These are phyloP conservation scores for Talaromyces verruculosus DNA, from an alignment of 2,329 filamentous ascomycete species.

Conservation along the genomic window DNA sequence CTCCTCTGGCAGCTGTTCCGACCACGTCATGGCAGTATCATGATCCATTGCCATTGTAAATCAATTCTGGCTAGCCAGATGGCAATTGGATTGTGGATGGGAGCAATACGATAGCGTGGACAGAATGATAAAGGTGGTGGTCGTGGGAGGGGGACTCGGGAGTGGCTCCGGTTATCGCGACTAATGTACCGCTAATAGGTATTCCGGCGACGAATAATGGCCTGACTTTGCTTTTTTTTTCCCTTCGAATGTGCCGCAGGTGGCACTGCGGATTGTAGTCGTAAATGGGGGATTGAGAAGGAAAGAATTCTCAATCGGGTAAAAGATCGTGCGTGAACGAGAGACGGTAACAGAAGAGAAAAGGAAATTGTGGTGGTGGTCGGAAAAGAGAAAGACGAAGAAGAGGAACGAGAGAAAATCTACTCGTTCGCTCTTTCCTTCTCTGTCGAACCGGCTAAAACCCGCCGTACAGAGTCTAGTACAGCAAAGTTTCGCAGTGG, in stretches of 20 bases:
- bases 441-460: background rate
- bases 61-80: background rate
- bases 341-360: background rate
- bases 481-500: background rate
- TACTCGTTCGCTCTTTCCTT: slow-evolving; percentile 2
- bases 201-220: background rate
- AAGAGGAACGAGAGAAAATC: slow-evolving; percentile 1
- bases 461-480: background rate
- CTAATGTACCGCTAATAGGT: background rate
- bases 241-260: slow-evolving; percentile 22
- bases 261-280: slow-evolving; percentile 23
- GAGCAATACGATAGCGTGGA: background rate
- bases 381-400: background rate
- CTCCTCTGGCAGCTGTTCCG: slow-evolving; percentile 41
- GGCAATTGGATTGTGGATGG: background rate
- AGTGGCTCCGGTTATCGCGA: slow-evolving; percentile 13
- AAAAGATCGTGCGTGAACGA: background rate
- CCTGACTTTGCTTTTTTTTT: slow-evolving; percentile 3
- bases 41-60: slow-evolving; percentile 38
- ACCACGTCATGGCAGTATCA: slow-evolving; percentile 41
- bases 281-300: background rate
- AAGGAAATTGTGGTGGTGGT: background rate
- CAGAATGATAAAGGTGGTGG: slow-evolving; percentile 3
- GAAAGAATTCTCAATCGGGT: background rate
- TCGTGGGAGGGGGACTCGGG: slow-evolving; percentile 11